Evolutionary conservation across 345 rosid genomes (phyloP), one percentile per base, ranked within the genome.

Genomic region (Firmiana major): DNA sequence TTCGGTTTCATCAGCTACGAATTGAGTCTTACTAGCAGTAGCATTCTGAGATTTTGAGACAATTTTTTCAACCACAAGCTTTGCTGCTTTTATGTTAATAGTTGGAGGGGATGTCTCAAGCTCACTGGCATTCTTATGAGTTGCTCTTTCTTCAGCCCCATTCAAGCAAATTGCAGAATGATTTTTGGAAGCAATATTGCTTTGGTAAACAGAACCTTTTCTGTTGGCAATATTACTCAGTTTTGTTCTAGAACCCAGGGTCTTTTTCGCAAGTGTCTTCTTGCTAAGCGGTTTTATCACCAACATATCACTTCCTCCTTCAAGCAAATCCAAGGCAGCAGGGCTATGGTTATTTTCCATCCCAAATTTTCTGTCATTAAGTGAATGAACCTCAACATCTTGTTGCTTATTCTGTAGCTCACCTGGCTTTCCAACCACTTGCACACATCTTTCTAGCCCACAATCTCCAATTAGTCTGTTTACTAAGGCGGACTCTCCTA

Each of bases 121-220:
- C 80, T 75, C 81, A 76, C 78, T 81, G 73, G 17, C 64, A 73
- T 67, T 73, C 53, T 71, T 83, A 53, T 74, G 54, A 42, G 22
- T 77, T 43, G 82, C 59, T 51, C 73, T 82, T 34, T 42, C 84
- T 67, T 82, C 67, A 79, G 54, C 77, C 38, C 46, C 78, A 76
- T 77, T 55, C 63, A 73, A 55, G 81, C 74, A 60, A 66, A 40
- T 79, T 77, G 59, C 74, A 63, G 72, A 62, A 73, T 86, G 82
- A 26, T 79, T 81, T 59, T 80, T 74, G 36, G 79, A 75, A 73
- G 82, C 73, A 83, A 75, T 31, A 72, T 84, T 84, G 9, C 82
- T 89, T 17, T 79, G 76, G 89, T 77, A 89, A 74, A 92, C 83
- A 22, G 96, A 85, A 68, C 95, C 89, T 84, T 90, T 92, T 76